Evolutionary conservation across 192 early-diverging fungal genomes (phyloP), one percentile per base, ranked within the genome.

Genomic region (Backusella mclennaniae): DNA sequence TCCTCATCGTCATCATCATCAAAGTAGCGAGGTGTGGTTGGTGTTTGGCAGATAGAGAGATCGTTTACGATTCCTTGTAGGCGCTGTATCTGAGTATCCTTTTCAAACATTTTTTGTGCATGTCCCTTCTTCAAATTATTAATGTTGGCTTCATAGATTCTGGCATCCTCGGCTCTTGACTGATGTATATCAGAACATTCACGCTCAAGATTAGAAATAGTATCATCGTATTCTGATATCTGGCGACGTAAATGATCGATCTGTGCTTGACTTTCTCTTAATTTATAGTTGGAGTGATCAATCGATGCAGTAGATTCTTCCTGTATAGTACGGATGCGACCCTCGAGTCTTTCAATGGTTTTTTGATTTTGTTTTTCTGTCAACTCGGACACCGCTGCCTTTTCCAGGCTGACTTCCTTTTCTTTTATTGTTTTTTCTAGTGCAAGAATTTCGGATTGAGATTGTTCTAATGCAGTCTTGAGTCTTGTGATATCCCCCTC

Each of bases 111-210:
- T 19, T 71, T 69, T 11, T 75, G 73, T 14, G 66, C 67, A 15
- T 82, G 38, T n/a, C 87, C 76, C 35, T 80, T 71, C 70, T 85
- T 83, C 4, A 81, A 46, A 82, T 77, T 1, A 78, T 73, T 11
- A 82, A 69, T 3, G 73, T 84, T 26, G 11, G 66, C 41, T 72
- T 86, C 79, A 66, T 84, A 86, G 9, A 73, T 83, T 66, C 80
- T 73, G 15, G 83, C 75, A n/a, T 81, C 79, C 29, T 86, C 85
- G 19, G 77, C 26, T 19, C 80, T 79, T 75, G 76, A 69, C n/a
- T 80, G 80, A 68, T 80, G 78, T 36, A 86, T 49, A 11, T 80
- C 79, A 29, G 80, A 81, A 29, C 69, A 66, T 38, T 86, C 83
- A 1, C 67, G 66, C 23, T 84, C 80, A 5, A 84, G 59, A 12